These are phyloP conservation scores for Mycosarcoma mackinlayi DNA, from an alignment of 1,284 basidiomycete species.

Conservation along the genomic window DNA sequence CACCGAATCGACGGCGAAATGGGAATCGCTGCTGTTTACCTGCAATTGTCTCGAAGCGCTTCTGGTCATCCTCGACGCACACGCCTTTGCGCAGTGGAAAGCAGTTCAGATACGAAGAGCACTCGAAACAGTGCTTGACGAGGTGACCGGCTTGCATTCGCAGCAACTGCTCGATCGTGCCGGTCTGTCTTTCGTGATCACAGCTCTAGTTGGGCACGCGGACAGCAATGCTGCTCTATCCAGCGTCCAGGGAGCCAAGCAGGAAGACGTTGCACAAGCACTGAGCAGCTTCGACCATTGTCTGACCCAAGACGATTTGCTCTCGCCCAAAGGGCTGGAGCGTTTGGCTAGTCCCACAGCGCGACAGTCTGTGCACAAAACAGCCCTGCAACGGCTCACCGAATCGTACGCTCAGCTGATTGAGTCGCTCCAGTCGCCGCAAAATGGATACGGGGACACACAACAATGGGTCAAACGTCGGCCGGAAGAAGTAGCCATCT, in stretches of 20 bases:
- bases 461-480: slow-evolving; percentile 24
- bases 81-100: slow-evolving; percentile 31
- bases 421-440: slow-evolving; percentile 6
- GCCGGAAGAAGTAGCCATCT: slow-evolving; percentile 38
- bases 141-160: slow-evolving; percentile 13
- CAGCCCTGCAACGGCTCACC: slow-evolving; percentile 32
- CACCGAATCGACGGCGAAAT: slow-evolving; percentile 20
- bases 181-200: slow-evolving; percentile 11
- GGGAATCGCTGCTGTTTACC: slow-evolving; percentile 46
- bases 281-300: slow-evolving; percentile 32
- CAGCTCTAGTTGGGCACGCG: not conserved
- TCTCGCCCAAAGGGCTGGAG: slow-evolving; percentile 31
- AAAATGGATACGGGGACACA: slow-evolving; percentile 13
- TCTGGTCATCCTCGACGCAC: slow-evolving; percentile 9
- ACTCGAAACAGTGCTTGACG: slow-evolving; percentile 3
- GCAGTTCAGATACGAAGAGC: not conserved
- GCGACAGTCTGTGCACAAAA: slow-evolving; percentile 31
- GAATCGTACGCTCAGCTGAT: slow-evolving; percentile 29
- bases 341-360: slow-evolving; percentile 23
- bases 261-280: slow-evolving; percentile 8
- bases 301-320: slow-evolving; percentile 43
- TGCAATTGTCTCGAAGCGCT: slow-evolving; percentile 52
- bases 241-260: not conserved
- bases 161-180: slow-evolving; percentile 21
- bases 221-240: not conserved